Evolutionary conservation across 306 rosid genomes (phyloP), one percentile per base, ranked within the genome.

Genomic region (Bauhinia variegata): DNA sequence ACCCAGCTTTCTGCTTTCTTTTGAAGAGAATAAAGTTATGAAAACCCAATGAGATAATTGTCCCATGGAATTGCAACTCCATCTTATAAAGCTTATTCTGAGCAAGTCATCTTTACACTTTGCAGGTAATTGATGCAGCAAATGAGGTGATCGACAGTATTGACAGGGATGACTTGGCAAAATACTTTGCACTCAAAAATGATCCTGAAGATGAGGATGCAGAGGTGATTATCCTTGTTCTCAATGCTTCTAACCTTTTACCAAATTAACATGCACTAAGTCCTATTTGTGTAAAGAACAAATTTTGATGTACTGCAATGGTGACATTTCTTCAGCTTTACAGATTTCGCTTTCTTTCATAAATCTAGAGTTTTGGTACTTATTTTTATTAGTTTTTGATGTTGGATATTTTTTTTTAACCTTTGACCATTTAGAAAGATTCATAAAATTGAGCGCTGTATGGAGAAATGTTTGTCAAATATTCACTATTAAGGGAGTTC

Each of bases 141-240:
- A 73, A 83, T 74, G 95, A 86, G 51, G 96, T 93, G 72, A 67
- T 88, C 71, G 82, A 77, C 64, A 93, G 97, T 69, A 75, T 89
- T 54, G 83, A 90, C 81, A 84, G 19, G 84, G 98, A 93, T 11
- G 97, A 89, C 83, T 72, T 93, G 19, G 86, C 89, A 14, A 87
- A 79, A 64, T 79, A 16, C 70, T 81, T 87, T 72, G 84, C 93
- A 1, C 71, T 88, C 16, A 90, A 80, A 84, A 78, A 69, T 80
- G 97, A 93, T 55, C 86, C 95, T 0, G 98, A 93, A 61, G 97
- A 89, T 44, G 98, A 93, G 61, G 97, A 89, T 36, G 85, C 84
- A 44, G 98, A 93, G 91, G 98, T 93, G 36, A 42, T 58, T 17
- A 63, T 41, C 44, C 54, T 65, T 50, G 59, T 70, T 18, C 15